Base-by-base conservation (phyloP, 371 early-diverging fungal genomes). In the Syncephalastrum sp. region DNA sequence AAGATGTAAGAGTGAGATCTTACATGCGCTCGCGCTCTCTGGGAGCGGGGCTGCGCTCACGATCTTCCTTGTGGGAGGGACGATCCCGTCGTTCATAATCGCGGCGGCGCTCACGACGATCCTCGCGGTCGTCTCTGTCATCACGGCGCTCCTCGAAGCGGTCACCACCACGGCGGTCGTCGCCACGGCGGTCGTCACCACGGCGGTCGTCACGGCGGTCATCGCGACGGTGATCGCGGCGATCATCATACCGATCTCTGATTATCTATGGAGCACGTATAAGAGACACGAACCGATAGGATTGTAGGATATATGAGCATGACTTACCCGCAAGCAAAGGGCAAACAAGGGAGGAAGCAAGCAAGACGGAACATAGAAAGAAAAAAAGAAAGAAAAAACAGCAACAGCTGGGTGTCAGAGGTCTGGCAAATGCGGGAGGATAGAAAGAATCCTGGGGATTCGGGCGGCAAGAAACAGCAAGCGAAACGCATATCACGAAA, bases 211-310 rank as follows among this genome's bases (percentile, higher is more conserved):
- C 45, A n/a, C 44, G 44, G 45, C 54, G 54, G 17, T 54, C 42
- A 23, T 54, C 54, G 21, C 54, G 54, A 5, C 54, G 59, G 46
- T 47, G 50, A 12, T 45, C 52, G 14, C 63, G 48, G n/a, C 63
- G 63, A 23, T 63, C 63, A 63, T 57, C 57, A 50, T 63, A 57
- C 33, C 57, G 57, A 46, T 43, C 61, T 56, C 53, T 56, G 47
- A 42, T 41, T 46, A 14, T 19, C 17, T 50, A 50, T 1, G 1
- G 24, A 50, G 3, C 25, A 50, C 24, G 24, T 8, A 50, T 50
- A 50, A 50, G 50, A 25, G 50, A 16, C 45, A 29, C 46, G 0
- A 55, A 21, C 21, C 0, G 12, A 19, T 4, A 23, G 27, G 15
- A 25, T 16, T 1, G 6, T 41, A 14, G n/a, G 0, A 13, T 21